Evolutionary conservation across 1,284 basidiomycete species (phyloP).

Genomic region (Cryptococcus deneoformans): DNA sequence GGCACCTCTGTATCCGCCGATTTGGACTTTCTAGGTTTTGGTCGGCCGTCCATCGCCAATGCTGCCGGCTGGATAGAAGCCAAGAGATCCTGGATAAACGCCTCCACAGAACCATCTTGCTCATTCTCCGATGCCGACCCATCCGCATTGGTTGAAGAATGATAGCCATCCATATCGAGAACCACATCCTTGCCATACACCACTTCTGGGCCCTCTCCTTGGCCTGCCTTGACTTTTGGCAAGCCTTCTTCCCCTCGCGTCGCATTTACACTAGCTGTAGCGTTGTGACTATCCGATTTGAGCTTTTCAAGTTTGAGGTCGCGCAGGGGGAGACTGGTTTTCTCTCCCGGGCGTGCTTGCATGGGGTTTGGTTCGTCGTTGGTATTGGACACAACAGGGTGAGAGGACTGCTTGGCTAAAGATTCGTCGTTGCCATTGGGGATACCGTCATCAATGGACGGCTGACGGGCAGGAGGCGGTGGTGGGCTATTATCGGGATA

Average conservation of each 20-base stretch:
- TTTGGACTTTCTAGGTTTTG: neutral
- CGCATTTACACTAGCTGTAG: neutral
- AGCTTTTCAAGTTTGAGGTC: slow-evolving; percentile 20
- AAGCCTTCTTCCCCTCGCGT: slow-evolving; percentile 55
- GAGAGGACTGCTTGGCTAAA: slow-evolving; percentile 6
- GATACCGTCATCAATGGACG: neutral
- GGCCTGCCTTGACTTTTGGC: slow-evolving; percentile 52
- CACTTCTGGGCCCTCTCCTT: slow-evolving; percentile 61
- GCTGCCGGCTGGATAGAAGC: slow-evolving; percentile 14
- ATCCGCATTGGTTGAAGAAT: slow-evolving; percentile 18
- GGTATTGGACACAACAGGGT: slow-evolving; percentile 10
- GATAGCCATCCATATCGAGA: slow-evolving; percentile 53
- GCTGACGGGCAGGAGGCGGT: slow-evolving; percentile 9
- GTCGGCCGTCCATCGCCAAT: slow-evolving; percentile 5
- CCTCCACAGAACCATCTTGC: slow-evolving; percentile 12
- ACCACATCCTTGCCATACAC: slow-evolving; percentile 61
- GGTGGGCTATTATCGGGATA: neutral
- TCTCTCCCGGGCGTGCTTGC: slow-evolving; percentile 25
- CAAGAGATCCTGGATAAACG: slow-evolving; percentile 32
- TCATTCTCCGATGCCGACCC: slow-evolving; percentile 2
- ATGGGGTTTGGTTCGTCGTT: slow-evolving; percentile 39
- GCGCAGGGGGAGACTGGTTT: slow-evolving; percentile 19
- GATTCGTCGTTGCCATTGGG: slow-evolving; percentile 5
- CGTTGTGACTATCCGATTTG: neutral
- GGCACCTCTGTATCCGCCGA: neutral